Base-by-base conservation (phyloP, 345 rosid species). In the Alliaria petiolata region DNA sequence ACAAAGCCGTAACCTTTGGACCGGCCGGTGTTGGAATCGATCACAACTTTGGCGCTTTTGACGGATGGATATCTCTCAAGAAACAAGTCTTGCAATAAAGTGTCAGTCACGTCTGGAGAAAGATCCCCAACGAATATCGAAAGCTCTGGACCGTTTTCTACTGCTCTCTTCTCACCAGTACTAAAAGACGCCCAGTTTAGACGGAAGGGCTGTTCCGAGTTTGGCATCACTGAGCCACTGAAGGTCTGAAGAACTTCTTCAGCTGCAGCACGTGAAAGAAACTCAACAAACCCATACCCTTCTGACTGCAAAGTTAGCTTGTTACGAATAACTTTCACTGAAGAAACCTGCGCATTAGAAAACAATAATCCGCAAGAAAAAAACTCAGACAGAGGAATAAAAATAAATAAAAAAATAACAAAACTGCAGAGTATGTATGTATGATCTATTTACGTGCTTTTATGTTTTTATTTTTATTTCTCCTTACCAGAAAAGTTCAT, bases 1-100 rank as follows among this genome's bases (percentile, higher is more conserved):
- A 95, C 99, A 85, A 95, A 91, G 14, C 97, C 99, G 34, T 95
- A 91, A 71, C 97, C 97, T 82, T 95, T 91, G 50, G 99, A 83
- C 63, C 89, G 86, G 9, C 99, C 97, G 8, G 91, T 86, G 75
- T 88, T 91, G 14, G 92, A 81, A 82, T 95, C 96, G 44, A 89
- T 80, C 40, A 95, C 92, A 79, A 95, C 99, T 77, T 95, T 91
- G 9, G 99, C 97, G 47, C 95, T 91, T 82, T 86, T 95, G 45
- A 95, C 95, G 65, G 97, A 95, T 14, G 89, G 80, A 78, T 81
- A 91, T 82, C 84, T 92, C 61, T 76, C 75, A 72, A 81, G 74
- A 79, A 92, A 92, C 40, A 85, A 78, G 58, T 95, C 97, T 57
- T 81, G 96, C 88, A 95, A 76, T 56, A 91, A 66, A 33, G 81